Evolutionary conservation across 495 filamentous ascomycete genomes (phyloP).

Genomic region (Ascobolus immersus): DNA sequence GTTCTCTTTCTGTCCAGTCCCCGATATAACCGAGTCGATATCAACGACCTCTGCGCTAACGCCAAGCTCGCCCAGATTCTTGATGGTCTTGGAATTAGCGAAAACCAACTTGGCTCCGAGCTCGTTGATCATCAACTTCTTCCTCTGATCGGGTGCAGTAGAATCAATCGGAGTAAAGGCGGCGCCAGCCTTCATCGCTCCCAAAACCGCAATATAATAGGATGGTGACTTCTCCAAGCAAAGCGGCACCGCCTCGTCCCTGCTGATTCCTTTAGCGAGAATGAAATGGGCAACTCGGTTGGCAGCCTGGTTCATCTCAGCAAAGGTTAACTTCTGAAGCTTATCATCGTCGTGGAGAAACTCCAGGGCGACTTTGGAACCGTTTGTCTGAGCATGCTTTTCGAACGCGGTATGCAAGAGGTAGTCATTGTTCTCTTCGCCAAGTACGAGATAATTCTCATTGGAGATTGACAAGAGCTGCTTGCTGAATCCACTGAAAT

Average conservation of each 20-base stretch:
- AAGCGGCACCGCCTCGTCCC: conserved; percentile 19
- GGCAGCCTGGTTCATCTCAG: conserved; percentile 14
- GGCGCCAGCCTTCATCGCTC: conserved; percentile 19
- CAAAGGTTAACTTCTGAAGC: conserved; percentile 15
- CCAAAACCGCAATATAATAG: conserved; percentile 20
- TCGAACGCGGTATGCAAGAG: conserved; percentile 12
- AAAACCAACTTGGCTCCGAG: conserved; percentile 15
- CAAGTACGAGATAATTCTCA: not conserved
- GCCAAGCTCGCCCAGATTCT: conserved; percentile 5
- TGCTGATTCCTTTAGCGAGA: conserved; percentile 8
- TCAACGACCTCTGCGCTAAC: conserved; percentile 3
- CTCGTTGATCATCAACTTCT: conserved; percentile 19
- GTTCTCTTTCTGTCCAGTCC: conserved; percentile 5
- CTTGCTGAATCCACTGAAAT: conserved; percentile 9
- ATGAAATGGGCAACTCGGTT: conserved; percentile 19
- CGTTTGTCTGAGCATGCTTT: conserved; percentile 10
- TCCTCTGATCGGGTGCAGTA: conserved; percentile 15
- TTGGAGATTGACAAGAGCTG: conserved; percentile 10
- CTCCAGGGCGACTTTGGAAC: conserved; percentile 16
- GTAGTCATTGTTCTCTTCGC: not conserved
- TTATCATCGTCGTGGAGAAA: conserved; percentile 13
- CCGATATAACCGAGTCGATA: conserved; percentile 4
- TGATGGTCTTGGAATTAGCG: not conserved
- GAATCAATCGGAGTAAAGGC: conserved; percentile 20
- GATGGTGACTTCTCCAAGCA: conserved; percentile 17